Evolutionary conservation across 768 basidiomycete species (phyloP).

Genomic region (Crassisporium funariophilum): DNA sequence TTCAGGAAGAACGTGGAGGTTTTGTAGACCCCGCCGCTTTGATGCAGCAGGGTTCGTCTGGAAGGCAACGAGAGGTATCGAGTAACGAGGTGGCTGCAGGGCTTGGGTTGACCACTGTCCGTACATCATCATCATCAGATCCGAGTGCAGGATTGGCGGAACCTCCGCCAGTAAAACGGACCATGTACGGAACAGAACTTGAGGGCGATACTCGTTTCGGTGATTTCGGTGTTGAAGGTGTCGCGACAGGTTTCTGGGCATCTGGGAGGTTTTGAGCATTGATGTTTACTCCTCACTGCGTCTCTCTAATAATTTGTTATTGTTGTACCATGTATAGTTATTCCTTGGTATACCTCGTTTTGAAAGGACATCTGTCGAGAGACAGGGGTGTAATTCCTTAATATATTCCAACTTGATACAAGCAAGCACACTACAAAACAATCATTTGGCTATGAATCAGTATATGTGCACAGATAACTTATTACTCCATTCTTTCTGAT

Average conservation of each 20-base stretch:
- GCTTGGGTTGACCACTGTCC: slow-evolving; percentile 42
- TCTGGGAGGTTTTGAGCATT: slow-evolving; percentile 43
- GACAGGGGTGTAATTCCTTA: too few species aligned
- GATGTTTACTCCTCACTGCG: neutral
- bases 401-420: slow-evolving; percentile 9
- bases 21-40: slow-evolving; percentile 45
- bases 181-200: slow-evolving; percentile 84
- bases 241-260: slow-evolving; percentile 73
- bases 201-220: slow-evolving; percentile 85
- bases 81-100: slow-evolving; percentile 50
- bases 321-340: too few species aligned
- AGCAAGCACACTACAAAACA: too few species aligned
- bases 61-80: slow-evolving; percentile 30
- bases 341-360: too few species aligned
- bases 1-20: slow-evolving; percentile 28
- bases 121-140: slow-evolving; percentile 28
- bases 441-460: too few species aligned
- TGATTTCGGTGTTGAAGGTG: slow-evolving; percentile 79
- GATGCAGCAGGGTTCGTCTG: slow-evolving; percentile 27
- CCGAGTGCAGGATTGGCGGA: slow-evolving; percentile 26
- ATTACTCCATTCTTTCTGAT: too few species aligned
- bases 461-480: too few species aligned
- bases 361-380: too few species aligned
- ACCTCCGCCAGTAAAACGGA: slow-evolving; percentile 53
- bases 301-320: neutral